A percentile compares a stretch with the other conserved stretches of the same genome.
These are phyloP conservation scores for Neurospora sp. DNA, from an alignment of 2,329 filamentous ascomycete species.

Conservation along the genomic window DNA sequence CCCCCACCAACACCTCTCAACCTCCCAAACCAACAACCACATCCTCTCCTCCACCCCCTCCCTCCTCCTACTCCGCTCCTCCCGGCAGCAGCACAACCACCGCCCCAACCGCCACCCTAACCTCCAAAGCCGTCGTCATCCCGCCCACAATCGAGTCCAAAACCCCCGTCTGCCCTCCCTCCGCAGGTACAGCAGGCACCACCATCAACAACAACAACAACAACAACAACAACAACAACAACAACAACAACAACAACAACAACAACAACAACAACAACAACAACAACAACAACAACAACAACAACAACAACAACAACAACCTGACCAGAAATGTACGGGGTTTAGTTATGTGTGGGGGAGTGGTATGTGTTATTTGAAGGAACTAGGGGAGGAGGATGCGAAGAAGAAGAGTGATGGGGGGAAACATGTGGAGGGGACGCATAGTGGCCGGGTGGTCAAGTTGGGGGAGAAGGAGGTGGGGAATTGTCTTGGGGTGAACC, in stretches of 20 bases:
- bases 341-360: neutral
- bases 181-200: neutral
- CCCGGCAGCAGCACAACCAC: neutral
- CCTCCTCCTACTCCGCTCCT: neutral
- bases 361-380: neutral
- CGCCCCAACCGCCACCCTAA: neutral
- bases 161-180: neutral
- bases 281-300: neutral
- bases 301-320: neutral
- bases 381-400: neutral
- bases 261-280: neutral
- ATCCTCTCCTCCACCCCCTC: neutral
- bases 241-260: neutral
- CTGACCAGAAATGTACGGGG: neutral
- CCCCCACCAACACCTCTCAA: neutral
- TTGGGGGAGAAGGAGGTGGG: slow-evolving; percentile 71
- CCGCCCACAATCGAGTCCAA: neutral
- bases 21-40: neutral
- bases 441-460: slow-evolving; percentile 48
- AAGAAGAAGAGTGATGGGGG: neutral
- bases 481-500: slow-evolving; percentile 32
- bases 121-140: neutral
- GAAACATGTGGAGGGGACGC: neutral
- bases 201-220: neutral
- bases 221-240: neutral